Conservation (phyloP, 83 land plant genomes). For the Diphasiastrum complanatum region DNA sequence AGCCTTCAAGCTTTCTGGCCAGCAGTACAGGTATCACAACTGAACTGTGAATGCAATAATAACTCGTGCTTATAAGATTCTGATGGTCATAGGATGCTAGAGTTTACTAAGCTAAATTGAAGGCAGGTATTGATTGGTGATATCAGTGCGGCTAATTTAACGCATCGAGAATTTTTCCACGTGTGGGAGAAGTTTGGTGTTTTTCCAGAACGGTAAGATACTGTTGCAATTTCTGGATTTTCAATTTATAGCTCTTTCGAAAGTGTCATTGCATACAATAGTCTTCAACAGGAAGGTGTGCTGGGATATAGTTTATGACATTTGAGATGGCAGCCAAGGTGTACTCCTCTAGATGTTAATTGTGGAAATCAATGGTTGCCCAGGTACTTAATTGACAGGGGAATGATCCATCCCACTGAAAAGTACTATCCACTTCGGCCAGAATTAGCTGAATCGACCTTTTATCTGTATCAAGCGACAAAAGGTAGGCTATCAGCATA, state of each 20-base stretch:
- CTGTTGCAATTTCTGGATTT: too few relatives aligned
- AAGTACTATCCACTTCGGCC: constrained; percentile 89
- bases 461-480: constrained; percentile 87
- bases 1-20: constrained; percentile 97
- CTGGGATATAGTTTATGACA: too few relatives aligned
- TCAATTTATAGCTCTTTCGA: too few relatives aligned
- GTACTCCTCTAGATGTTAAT: not conserved
- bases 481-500: constrained; percentile 43
- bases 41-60: not conserved
- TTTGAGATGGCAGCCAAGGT: not conserved
- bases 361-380: too few relatives aligned
- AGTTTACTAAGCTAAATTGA: not conserved
- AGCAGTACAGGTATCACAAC: constrained; percentile 54
- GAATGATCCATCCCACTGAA: constrained; percentile 87
- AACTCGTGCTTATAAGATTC: not conserved
- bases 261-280: too few relatives aligned
- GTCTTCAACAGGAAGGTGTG: too few relatives aligned
- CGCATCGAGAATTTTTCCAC: constrained; percentile 68
- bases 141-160: constrained; percentile 65
- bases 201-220: constrained; percentile 68
- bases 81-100: not conserved
- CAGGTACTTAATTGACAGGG: constrained; percentile 75
- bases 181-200: constrained; percentile 82
- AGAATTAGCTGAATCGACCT: constrained; percentile 89
- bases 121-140: constrained; percentile 77